Base-by-base conservation (phyloP, 768 basidiomycete species). In the Hericium erinaceus region DNA sequence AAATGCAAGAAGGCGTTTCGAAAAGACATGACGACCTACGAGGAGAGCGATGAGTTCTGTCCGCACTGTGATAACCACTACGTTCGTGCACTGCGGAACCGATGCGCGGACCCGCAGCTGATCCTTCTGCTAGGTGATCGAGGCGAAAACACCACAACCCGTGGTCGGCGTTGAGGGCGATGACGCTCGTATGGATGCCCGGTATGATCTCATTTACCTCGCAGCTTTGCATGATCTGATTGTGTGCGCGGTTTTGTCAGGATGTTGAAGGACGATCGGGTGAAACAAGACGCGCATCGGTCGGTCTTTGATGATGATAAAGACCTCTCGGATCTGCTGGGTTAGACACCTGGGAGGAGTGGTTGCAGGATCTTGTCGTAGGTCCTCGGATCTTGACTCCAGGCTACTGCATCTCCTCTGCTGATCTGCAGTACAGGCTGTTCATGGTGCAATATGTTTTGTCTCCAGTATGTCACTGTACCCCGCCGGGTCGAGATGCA, bases 21-120 rank as follows among this genome's bases (percentile, higher is more conserved):
- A 62, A 98, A 99, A 74, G 93, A 98, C 71, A 94, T 98, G 92
- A 61, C 77, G 0, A 72, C 70, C 7, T 98, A 92, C 66, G 95
- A 98, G 65, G 95, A 99, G 69, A 93, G 92, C 67, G 95, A 98
- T 69, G 97, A 99, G 72, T 98, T 86, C 68, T 98, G 97, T 68
- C 97, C 95, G 0, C 89, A 97, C 71, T 98, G 97, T 68, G 97
- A 98, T 72, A 98, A 98, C 68, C 95, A 95, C 68, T 99, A 95
- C 69, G 97, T 95, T 68, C 65, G 89, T 76, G 16, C 13, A 6
- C 10, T 38, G 50, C n/a, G 40, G 38, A 39, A 20, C 10, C 10
- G 26, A n/a, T 38, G 20, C 18, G 6, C 7, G 9, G 39, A 54
- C 33, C 9, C 33, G 33, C 33, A 33, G 33, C 33, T 33, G 33